Conservation (phyloP, 2,329 filamentous ascomycete species). For the Trichophyton benhamiae region DNA sequence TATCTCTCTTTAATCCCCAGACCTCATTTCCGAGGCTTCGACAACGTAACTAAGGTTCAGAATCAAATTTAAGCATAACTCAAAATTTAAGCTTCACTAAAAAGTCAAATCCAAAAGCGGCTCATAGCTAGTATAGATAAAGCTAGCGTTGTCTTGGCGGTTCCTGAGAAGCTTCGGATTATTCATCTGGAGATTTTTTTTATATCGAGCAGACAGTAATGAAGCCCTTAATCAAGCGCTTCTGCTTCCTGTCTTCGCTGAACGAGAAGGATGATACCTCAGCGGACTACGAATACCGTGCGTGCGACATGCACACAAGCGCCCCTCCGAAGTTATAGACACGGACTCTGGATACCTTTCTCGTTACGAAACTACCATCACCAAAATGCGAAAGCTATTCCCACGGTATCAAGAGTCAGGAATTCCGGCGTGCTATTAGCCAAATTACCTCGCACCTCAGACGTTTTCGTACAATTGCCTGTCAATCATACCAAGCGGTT, state of each 20-base stretch:
- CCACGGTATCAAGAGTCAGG: not conserved
- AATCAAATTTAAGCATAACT: constrained; percentile 1
- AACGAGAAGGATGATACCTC: constrained; percentile 24
- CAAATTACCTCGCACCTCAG: not conserved
- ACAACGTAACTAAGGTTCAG: not conserved
- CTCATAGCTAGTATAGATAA: not conserved
- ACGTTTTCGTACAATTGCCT: not conserved
- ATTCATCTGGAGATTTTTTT: constrained; percentile 1
- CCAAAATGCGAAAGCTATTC: constrained; percentile 14
- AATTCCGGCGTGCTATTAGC: constrained; percentile 5
- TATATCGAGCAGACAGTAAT: not conserved
- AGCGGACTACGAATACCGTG: constrained; percentile 21
- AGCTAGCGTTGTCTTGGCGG: not conserved
- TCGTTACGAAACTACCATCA: constrained; percentile 10
- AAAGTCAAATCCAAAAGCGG: not conserved
- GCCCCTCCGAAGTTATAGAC: constrained; percentile 17
- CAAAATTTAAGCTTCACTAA: not conserved
- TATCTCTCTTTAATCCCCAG: not conserved
- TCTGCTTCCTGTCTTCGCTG: not conserved
- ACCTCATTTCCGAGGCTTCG: not conserved
- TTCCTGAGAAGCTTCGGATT: not conserved
- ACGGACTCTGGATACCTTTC: constrained; percentile 9
- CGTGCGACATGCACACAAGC: constrained; percentile 20
- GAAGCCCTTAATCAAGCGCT: not conserved
- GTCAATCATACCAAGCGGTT: constrained; percentile 5